Evolutionary conservation across 176 grass and related monocot species (phyloP), one percentile per base, ranked within the genome.

Genomic region (Cocos nucifera): DNA sequence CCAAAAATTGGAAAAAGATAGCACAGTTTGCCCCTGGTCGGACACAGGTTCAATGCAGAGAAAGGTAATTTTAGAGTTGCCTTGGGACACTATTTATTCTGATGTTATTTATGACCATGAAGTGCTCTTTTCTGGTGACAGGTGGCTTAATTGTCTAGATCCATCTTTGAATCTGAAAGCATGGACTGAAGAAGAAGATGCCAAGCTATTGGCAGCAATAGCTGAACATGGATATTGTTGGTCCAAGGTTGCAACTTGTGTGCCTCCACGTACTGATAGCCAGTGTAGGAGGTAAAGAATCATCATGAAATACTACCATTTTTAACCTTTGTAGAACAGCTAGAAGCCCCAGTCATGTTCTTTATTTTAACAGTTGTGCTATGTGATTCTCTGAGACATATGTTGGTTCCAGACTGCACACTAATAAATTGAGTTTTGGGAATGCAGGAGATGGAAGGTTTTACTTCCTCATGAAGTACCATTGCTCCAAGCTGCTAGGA

Each of bases 141-240:
- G 92, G 76, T 97, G 92, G 92, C 22, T 53, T 52, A 90, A 91
- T 76, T 86, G 89, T 82, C 87, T 97, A 63, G 73, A 91, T 79
- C 92, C 87, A 69, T 35, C 82, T 69, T 66, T 97, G 61, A 71
- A 91, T 59, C 81, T 79, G 51, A 51, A 73, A 26, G 51, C 80
- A 53, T 97, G 92, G 92, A 73, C 27, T n/a, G 76, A 66, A 57
- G 92, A 97, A 74, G 92, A 97, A 53, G 84, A 97, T 72, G 82
- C 69, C 3, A 78, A 72, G 52, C 75, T 97, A 56, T 75, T 97
- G 67, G 70, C 65, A 63, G 71, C 87, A 17, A 78, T 88, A 54
- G 32, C 63, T 22, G 56, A 80, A 59, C 57, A 85, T 83, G 92
- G 83, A n/a, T 27, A 70, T 59, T 83, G 70, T 67, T 97, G 92